Base-by-base conservation (phyloP, 2,329 filamentous ascomycete genomes). In the Fusarium falciforme region DNA sequence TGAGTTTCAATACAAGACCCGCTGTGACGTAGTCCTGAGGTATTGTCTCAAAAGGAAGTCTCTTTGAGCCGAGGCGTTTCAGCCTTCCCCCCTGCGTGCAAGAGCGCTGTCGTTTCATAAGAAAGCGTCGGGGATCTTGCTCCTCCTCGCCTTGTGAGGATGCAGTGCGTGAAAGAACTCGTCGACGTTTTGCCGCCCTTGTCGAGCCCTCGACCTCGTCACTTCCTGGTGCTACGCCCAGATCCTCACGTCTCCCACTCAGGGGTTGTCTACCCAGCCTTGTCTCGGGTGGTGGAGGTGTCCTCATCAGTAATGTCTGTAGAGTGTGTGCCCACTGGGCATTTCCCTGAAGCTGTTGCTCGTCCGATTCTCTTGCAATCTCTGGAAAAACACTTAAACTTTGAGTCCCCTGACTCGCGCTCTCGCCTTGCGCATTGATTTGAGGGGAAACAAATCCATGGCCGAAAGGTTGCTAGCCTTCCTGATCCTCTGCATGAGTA, bases 21-120 rank as follows among this genome's bases (percentile, higher is more conserved):
- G 73, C 70, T 9, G 75, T 77, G 49, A 71, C 47, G 31, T 76
- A 57, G 5, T 61, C 44, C 29, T 14, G 60, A 22, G 80, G 69
- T n/a, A 76, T 76, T 29, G 52, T 74, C 67, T 80, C 80, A 9
- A 82, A 66, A 10, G 79, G 77, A 36, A 80, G 69, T 38, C 60
- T 73, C 22, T 60, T 73, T 6, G 77, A 78, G 16, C 68, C 70
- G 17, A 77, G 29, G 20, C 77, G 68, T 66, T 74, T 78, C 36
- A 63, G 49, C 35, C 69, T 72, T 22, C 72, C 74, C 22, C 72
- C 67, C 31, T 47, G 64, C 33, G 70, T 64, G 31, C 58, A 70
- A 36, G 72, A 73, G 47, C 71, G 66, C 33, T 72, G 64, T 54
- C 76, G 38, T 27, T 67, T 71, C 20, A 79, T 76, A 10, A 76